Conservation (phyloP, 1,284 basidiomycete species). For the Sparassis latifolia region DNA sequence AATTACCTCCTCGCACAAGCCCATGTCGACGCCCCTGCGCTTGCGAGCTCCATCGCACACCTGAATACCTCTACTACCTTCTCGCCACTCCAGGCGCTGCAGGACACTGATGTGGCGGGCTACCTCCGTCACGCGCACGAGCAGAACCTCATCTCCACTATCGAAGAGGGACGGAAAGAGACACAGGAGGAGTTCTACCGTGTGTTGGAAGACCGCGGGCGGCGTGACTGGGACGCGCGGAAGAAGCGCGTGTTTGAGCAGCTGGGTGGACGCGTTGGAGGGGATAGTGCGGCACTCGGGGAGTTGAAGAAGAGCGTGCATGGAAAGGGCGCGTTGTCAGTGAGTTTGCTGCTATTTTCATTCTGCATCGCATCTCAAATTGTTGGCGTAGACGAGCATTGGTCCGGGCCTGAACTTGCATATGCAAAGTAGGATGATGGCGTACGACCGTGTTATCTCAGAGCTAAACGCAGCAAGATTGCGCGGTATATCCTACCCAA, state of each 20-base stretch:
- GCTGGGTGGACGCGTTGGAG: constrained; percentile 60
- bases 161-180: constrained; percentile 83
- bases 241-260: constrained; percentile 90
- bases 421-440: constrained; percentile 93
- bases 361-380: background rate
- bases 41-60: constrained; percentile 76
- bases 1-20: constrained; percentile 86
- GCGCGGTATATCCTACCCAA: constrained; percentile 66
- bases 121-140: constrained; percentile 90
- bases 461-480: constrained; percentile 71
- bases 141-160: constrained; percentile 89
- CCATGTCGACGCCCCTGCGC: constrained; percentile 79
- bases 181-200: constrained; percentile 85
- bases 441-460: constrained; percentile 78
- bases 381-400: constrained; percentile 34
- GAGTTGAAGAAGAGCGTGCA: constrained; percentile 58
- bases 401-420: constrained; percentile 57
- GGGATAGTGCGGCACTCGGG: constrained; percentile 44
- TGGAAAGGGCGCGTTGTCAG: constrained; percentile 47
- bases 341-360: constrained; percentile 25
- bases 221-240: constrained; percentile 84
- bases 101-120: constrained; percentile 86
- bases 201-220: constrained; percentile 69
- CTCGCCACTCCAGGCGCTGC: constrained; percentile 81
- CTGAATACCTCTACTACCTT: constrained; percentile 84